phyloP scores from a whole-genome alignment of 1,284 basidiomycete species.

The Tetrapyrgos nigripes region DNA sequence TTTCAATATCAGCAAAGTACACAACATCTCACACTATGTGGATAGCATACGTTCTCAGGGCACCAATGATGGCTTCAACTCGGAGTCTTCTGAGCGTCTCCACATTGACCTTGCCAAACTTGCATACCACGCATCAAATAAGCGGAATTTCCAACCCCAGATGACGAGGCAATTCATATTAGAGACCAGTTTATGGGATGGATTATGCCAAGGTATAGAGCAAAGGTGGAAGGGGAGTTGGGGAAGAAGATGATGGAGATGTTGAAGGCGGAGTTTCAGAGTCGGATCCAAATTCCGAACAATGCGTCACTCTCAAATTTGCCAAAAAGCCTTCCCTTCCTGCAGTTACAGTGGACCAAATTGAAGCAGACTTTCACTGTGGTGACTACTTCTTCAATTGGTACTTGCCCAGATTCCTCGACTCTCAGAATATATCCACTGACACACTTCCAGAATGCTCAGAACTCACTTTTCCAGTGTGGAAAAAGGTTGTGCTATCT shows the following conservation, averaged over 20 bases:
- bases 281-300: neutral
- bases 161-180: constrained; percentile 32
- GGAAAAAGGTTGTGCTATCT: neutral
- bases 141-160: constrained; percentile 32
- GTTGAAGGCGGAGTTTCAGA: neutral
- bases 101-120: constrained; percentile 36
- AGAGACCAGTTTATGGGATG: constrained; percentile 1
- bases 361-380: neutral
- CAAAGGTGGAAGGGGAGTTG: constrained; percentile 13
- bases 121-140: constrained; percentile 31
- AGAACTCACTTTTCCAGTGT: neutral
- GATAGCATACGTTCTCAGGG: constrained; percentile 14
- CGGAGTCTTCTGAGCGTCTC: constrained; percentile 23
- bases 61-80: constrained; percentile 14
- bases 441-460: neutral
- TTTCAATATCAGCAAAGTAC: constrained; percentile 29
- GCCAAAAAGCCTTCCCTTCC: neutral
- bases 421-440: neutral
- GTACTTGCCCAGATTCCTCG: constrained; percentile 1
- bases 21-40: constrained; percentile 21
- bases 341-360: neutral
- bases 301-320: neutral
- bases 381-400: constrained; percentile 4
- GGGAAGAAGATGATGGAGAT: neutral
- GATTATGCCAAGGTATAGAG: constrained; percentile 19